These are phyloP conservation scores for Mycena rosella DNA, from an alignment of 768 basidiomycete genomes.

Conservation along the genomic window DNA sequence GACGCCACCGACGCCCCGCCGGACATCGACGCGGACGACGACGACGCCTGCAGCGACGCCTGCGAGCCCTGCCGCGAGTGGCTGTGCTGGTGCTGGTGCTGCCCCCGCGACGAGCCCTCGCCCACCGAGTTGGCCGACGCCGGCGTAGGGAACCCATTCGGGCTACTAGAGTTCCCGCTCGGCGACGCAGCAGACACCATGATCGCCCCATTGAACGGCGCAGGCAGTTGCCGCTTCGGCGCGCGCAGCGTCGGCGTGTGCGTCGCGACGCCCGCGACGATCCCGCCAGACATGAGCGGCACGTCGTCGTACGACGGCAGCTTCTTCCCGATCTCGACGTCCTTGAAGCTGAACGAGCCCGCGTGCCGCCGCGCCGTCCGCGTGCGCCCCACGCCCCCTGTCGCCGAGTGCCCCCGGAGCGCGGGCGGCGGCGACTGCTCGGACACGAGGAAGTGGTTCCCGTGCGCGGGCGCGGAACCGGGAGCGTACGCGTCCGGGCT, in stretches of 20 bases:
- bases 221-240: conserved; percentile 62
- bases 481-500: conserved; percentile 28
- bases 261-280: conserved; percentile 50
- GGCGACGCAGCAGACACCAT: conserved; percentile 33
- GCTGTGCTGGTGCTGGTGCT: conserved; percentile 43
- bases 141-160: background rate
- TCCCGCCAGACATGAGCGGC: conserved; percentile 52
- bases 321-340: conserved; percentile 89
- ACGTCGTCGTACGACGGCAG: conserved; percentile 74
- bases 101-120: conserved; percentile 6
- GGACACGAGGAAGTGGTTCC: conserved; percentile 20
- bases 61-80: conserved; percentile 59
- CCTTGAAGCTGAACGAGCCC: conserved; percentile 95
- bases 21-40: conserved; percentile 55
- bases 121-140: conserved; percentile 12
- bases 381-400: conserved; percentile 49
- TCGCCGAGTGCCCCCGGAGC: conserved; percentile 22
- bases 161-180: background rate
- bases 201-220: conserved; percentile 45
- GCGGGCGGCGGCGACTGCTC: conserved; percentile 21
- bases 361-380: conserved; percentile 85
- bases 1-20: conserved; percentile 49
- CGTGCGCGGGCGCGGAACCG: conserved; percentile 13
- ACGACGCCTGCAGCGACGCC: conserved; percentile 51
- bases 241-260: conserved; percentile 59